Percentiles rank a stretch among this genome's conserved stretches.
phyloP scores from a whole-genome alignment of 345 rosid species.

The Microcos paniculata region DNA sequence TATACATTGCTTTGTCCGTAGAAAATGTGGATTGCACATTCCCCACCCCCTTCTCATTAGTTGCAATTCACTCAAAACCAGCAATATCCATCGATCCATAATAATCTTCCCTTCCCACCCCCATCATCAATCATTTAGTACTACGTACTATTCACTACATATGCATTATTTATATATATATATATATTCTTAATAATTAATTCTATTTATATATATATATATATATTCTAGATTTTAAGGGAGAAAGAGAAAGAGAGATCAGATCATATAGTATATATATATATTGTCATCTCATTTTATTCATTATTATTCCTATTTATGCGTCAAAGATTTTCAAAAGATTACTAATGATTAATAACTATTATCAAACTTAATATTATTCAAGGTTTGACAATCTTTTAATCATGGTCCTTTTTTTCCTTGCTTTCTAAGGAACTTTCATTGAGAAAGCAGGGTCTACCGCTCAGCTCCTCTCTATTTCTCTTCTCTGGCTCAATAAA shows the following conservation, averaged over 20 bases:
- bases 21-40: constrained; percentile 42
- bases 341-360: constrained; percentile 29
- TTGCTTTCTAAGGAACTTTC: constrained; percentile 52
- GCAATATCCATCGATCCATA: constrained; percentile 1
- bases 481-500: constrained; percentile 21
- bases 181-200: too few relatives aligned
- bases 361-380: constrained; percentile 39
- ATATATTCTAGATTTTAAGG: too few relatives aligned
- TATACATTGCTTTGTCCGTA: constrained; percentile 41
- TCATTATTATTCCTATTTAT: constrained; percentile 7
- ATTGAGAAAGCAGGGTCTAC: constrained; percentile 41
- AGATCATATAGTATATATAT: not conserved
- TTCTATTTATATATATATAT: not conserved
- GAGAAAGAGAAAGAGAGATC: not conserved
- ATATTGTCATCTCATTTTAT: constrained; percentile 6
- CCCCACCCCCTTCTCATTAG: constrained; percentile 32
- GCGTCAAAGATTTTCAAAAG: constrained; percentile 15
- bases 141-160: too few relatives aligned
- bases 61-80: constrained; percentile 33
- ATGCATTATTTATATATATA: not conserved
- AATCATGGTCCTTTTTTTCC: constrained; percentile 30
- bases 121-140: constrained; percentile 9
- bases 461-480: constrained; percentile 4
- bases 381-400: constrained; percentile 35
- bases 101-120: constrained; percentile 21